phyloP scores from a whole-genome alignment of 1,284 basidiomycete species.

The Microbotryum silenes-acaulis region DNA sequence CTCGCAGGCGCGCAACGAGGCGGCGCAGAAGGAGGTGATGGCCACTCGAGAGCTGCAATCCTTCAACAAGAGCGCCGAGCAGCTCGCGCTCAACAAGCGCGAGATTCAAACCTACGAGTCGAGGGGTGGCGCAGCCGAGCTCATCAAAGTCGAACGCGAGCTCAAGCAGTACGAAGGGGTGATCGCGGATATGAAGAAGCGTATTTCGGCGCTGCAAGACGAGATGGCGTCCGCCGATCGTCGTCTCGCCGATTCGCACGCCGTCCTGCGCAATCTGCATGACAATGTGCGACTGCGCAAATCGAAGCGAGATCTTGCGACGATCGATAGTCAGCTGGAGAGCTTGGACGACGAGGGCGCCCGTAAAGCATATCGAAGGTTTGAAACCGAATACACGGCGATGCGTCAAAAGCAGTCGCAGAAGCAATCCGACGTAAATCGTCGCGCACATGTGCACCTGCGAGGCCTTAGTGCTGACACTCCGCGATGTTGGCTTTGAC shows the following conservation, averaged over 20 bases:
- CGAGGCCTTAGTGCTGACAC: too few species aligned
- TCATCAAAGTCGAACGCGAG: constrained; percentile 56
- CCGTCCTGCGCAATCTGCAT: constrained; percentile 55
- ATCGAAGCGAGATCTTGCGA: constrained; percentile 58
- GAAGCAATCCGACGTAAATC: constrained; percentile 55
- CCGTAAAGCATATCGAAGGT: constrained; percentile 68
- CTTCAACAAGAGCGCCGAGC: constrained; percentile 59
- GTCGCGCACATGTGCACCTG: constrained; percentile 1
- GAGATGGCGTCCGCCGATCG: constrained; percentile 46
- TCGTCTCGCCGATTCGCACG: constrained; percentile 40
- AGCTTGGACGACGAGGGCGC: constrained; percentile 71
- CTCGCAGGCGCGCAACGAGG: constrained; percentile 50
- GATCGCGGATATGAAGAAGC: constrained; percentile 32
- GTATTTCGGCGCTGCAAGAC: constrained; percentile 49
- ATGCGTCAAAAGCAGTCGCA: constrained; percentile 52
- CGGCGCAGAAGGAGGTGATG: constrained; percentile 49
- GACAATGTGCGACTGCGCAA: constrained; percentile 77
- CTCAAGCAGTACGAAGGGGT: constrained; percentile 46
- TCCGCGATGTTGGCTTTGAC: neutral
- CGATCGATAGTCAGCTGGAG: constrained; percentile 65
- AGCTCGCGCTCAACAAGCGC: constrained; percentile 45
- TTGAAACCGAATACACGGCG: constrained; percentile 66
- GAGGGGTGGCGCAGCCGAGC: constrained; percentile 56
- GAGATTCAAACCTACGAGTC: constrained; percentile 61
- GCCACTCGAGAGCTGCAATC: constrained; percentile 55